Base-by-base conservation (phyloP, 768 basidiomycete genomes). In the Trametes elegans region DNA sequence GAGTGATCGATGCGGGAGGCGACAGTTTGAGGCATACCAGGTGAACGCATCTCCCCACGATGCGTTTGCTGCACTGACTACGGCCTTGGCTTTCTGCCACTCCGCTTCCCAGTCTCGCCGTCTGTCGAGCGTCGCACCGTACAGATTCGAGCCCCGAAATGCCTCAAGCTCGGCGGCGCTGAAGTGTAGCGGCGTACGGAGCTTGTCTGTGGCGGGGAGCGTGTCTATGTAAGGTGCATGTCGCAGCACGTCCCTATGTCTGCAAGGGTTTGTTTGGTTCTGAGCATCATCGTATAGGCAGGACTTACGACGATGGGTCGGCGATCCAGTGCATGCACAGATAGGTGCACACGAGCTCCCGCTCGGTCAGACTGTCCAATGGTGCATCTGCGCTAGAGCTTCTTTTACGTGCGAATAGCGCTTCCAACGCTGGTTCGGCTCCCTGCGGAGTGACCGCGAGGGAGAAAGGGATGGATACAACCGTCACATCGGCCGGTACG, bases 151-250 rank as follows among this genome's bases (percentile, higher is more conserved):
- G 0, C 92, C 93, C 48, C 78, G 74, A 46, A 97, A 79, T 9
- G 84, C 66, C 18, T 81, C 76, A 16, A 85, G 70, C 66, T 98
- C 95, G 14, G 64, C 48, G 0, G 66, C 42, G 0, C 79, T 79
- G 65, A 92, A 97, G 59, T 89, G 83, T 11, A 93, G 74, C 0
- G 93, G 80, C 0, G 94, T 95, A 13, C 76, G 71, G 0, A 96
- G 75, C 48, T 77, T 74, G 2, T 75, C 70, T 0, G 76, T 43
- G 0, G 73, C 24, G 0, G 95, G 95, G 1, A 97, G 75, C 7
- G 78, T 81, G 19, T 79, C 71, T 24, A 93, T 66, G 67, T 98
- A 98, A 2, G 80, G 77, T 23, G 68, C 64, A 66, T 90, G 86
- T 9, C 46, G n/a, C 38, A 58, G 48, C n/a, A 57, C 49, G 23